Percentiles rank a stretch among this genome's conserved stretches.
phyloP scores from a whole-genome alignment of 1,284 basidiomycete genomes.

The Schizophyllum commune region DNA sequence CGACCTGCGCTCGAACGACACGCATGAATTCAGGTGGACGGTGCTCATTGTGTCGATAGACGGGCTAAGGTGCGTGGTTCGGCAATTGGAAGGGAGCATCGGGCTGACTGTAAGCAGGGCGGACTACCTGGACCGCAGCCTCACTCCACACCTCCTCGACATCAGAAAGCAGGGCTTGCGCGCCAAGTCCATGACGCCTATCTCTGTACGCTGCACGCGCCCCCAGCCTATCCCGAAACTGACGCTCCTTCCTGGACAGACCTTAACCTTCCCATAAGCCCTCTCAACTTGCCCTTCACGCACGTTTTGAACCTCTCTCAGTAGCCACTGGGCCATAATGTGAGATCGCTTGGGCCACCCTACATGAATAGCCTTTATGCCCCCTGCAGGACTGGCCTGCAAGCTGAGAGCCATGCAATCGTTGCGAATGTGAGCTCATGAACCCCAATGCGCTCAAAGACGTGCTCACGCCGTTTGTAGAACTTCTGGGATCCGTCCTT shows the following conservation, averaged over 20 bases:
- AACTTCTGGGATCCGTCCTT: slow-evolving; percentile 79
- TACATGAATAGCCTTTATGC: background rate
- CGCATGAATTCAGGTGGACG: slow-evolving; percentile 70
- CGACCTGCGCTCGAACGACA: slow-evolving; percentile 58
- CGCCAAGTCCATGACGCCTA: slow-evolving; percentile 76
- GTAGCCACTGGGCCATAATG: slow-evolving; percentile 85
- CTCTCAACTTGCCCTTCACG: too few species aligned
- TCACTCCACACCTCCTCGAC: slow-evolving; percentile 74
- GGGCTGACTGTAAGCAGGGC: slow-evolving; percentile 38
- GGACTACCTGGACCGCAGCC: slow-evolving; percentile 73
- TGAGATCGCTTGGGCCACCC: slow-evolving; percentile 18
- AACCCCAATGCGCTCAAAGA: too few species aligned
- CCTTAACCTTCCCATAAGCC: slow-evolving; percentile 85
- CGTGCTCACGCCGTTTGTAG: slow-evolving; percentile 38
- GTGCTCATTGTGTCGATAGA: slow-evolving; percentile 84
- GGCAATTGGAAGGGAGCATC: background rate
- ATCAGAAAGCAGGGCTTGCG: slow-evolving; percentile 76
- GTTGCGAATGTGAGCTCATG: slow-evolving; percentile 89
- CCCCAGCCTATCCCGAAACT: background rate
- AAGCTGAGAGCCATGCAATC: slow-evolving; percentile 85
- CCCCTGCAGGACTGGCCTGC: slow-evolving; percentile 67
- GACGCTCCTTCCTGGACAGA: slow-evolving; percentile 32
- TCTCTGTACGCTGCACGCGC: slow-evolving; percentile 54
- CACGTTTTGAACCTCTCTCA: too few species aligned
- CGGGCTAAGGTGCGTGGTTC: slow-evolving; percentile 56